Conservation (phyloP, 129 eudicot genomes). For the Cynara cardunculus region DNA sequence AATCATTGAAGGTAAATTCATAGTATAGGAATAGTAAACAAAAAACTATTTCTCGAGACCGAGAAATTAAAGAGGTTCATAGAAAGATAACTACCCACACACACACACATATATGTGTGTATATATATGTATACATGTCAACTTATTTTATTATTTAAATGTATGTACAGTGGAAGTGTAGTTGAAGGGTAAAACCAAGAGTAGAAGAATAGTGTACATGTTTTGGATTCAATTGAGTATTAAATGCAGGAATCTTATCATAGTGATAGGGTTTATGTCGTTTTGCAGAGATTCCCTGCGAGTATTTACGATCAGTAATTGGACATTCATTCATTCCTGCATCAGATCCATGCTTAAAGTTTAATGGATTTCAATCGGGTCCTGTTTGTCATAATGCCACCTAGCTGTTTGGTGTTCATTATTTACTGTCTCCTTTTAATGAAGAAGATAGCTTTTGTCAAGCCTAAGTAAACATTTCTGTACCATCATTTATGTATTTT, state of each 20-base stretch:
- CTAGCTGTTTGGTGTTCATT: not conserved
- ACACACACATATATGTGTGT: too few relatives aligned
- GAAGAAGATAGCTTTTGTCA: not conserved
- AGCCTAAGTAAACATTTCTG: not conserved
- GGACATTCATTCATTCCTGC: slow-evolving; percentile 1
- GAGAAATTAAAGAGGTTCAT: too few relatives aligned
- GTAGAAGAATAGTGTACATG: not conserved
- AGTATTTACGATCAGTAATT: not conserved
- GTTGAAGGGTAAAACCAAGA: not conserved
- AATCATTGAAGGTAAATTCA: too few relatives aligned
- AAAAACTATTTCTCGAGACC: too few relatives aligned
- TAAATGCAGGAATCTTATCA: not conserved
- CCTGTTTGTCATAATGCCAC: not conserved
- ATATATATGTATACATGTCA: too few relatives aligned
- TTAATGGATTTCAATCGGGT: not conserved
- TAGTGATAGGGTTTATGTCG: not conserved
- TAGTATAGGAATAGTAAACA: too few relatives aligned
- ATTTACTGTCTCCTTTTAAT: not conserved
- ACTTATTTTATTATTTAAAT: too few relatives aligned
- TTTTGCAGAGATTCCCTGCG: slow-evolving; percentile 2
- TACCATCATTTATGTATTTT: not conserved
- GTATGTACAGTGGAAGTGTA: not conserved
- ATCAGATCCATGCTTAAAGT: not conserved
- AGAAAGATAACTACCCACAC: too few relatives aligned
- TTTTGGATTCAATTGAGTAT: not conserved